phyloP scores from a whole-genome alignment of 1,284 basidiomycete genomes.

The Cutaneotrichosporon sp. region DNA sequence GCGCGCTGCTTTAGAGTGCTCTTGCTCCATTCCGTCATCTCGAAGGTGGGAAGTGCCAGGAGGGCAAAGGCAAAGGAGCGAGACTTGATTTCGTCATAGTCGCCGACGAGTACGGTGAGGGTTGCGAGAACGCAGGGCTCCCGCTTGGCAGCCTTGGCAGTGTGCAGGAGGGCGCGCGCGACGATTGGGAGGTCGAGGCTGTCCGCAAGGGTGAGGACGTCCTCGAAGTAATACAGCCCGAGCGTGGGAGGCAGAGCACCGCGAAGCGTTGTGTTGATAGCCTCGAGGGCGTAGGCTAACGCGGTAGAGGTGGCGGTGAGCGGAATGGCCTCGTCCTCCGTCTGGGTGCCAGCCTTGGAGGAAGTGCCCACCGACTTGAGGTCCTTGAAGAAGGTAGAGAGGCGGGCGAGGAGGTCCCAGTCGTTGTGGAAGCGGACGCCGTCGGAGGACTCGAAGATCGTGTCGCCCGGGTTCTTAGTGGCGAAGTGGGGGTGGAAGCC shows the following conservation, averaged over 20 bases:
- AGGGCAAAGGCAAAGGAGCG: too few species aligned
- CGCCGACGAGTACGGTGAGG: too few species aligned
- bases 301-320: slow-evolving; percentile 4
- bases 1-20: too few species aligned
- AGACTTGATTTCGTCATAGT: too few species aligned
- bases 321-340: background rate
- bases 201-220: background rate
- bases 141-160: too few species aligned
- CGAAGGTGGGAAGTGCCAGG: too few species aligned
- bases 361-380: slow-evolving; percentile 5
- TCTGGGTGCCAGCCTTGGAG: too few species aligned
- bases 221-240: background rate
- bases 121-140: too few species aligned
- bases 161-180: too few species aligned
- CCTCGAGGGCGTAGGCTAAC: background rate
- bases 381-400: slow-evolving; percentile 15
- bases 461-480: background rate
- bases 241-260: background rate
- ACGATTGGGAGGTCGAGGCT: background rate
- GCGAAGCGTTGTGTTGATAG: background rate
- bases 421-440: slow-evolving; percentile 7
- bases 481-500: background rate
- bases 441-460: slow-evolving; percentile 11
- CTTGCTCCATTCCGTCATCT: too few species aligned
- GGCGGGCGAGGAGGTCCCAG: background rate